Evolutionary conservation across 2,329 filamentous ascomycete genomes (phyloP), one percentile per base, ranked within the genome.

Genomic region (Dothistroma pini): DNA sequence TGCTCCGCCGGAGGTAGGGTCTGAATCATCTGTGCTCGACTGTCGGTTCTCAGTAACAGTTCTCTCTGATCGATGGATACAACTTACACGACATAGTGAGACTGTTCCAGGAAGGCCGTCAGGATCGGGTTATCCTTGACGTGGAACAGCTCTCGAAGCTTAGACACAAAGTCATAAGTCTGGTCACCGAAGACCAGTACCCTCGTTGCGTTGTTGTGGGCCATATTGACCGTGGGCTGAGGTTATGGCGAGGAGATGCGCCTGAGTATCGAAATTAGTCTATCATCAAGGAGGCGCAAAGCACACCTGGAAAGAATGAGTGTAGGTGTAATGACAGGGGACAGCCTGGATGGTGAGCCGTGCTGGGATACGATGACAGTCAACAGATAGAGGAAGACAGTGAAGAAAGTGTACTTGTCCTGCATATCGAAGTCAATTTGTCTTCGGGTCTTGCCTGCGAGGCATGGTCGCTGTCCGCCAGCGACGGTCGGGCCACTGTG

Each of bases 121-220:
- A 58, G 22, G 35, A 61, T 35, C 16, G 55, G 59, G 38, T 61
- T 54, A 4, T 48, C 55, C 54, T 53, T 51, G 53, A 56, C 44
- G 2, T 41, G 32, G 22, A 60, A 48, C 16, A 66, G 62, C 47
- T 59, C 58, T 32, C 57, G 54, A 14, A 66, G 55, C 22, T 59
- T 49, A 19, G 53, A 50, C 34, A 50, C 60, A 38, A 66, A 58
- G 41, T 66, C 64, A 35, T 55, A 63, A 32, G 64, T 66, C 61
- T 65, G 63, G 57, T 66, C 64, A 14, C 64, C 64, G 51, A 66
- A 66, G 53, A 66, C 51, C 22, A 32, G 31, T 19, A 53, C 31
- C 19, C 51, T 32, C n/a, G 31, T 53, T 35, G 51, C 41, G 41
- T 44, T 44, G 41, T 10, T 19, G 41, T 19, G 41, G n/a, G 41